Base-by-base conservation (phyloP, 768 basidiomycete species). In the Xanthoconium stramineum region DNA sequence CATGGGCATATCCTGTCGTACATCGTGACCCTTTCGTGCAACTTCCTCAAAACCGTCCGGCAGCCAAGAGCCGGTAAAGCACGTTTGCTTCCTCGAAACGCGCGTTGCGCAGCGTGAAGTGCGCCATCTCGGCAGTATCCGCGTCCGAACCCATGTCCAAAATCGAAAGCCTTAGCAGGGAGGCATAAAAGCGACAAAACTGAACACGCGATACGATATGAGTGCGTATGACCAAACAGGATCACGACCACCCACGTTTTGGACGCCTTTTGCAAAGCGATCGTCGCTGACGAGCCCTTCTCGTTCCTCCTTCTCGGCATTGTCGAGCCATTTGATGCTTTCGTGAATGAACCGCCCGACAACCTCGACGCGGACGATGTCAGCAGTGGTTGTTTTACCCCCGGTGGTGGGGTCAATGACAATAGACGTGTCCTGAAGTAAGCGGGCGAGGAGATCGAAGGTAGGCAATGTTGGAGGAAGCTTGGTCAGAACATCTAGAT, bases 111-210 rank as follows among this genome's bases (percentile, higher is more conserved):
- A 92, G 76, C 43, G 83, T 83, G 62, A 92, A 92, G 66, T 89
- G 86, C 6, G 80, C 78, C 80, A 92, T 90, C 73, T 90, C 90
- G 6, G 86, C 80, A 0, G 84, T 81, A 65, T 92, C 88, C 9
- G 79, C 78, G 53, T 89, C 88, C n/a, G 76, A 76, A 8, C 72
- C 66, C 3, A 82, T 77, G 62, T 89, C 86, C 53, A 89, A 79
- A 64, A 91, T 80, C 47, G 72, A 72, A 9, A 82, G 75, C 65
- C 85, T 87, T 73, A 90, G 79, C 47, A 92, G 76, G 0, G 88
- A 85, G 56, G 74, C 73, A 67, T 85, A 91, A 69, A 91, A 91
- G 12, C 89, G 84, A 69, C 87, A 91, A 33, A 91, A 76, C 88
- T 90, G 61, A 0, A 59, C 19, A 45, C 6, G 24, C 24, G 33